Evolutionary conservation across 495 filamentous ascomycete species (phyloP).

Genomic region (Aspergillus kassunensis): DNA sequence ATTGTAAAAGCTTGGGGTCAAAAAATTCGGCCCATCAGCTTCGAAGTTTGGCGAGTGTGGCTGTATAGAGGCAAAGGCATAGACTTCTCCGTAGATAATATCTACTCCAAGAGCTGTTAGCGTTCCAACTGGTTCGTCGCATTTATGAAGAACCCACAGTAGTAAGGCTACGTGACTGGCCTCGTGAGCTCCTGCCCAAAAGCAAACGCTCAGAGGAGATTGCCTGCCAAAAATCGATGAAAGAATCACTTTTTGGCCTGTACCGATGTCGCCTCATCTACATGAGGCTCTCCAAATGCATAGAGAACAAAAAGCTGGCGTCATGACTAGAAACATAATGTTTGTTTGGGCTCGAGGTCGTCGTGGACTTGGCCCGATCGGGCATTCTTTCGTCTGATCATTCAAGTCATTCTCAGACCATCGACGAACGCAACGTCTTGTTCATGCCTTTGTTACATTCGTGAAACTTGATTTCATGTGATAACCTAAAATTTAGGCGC

Average conservation of each 20-base stretch:
- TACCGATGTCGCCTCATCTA: neutral
- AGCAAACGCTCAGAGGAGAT: neutral
- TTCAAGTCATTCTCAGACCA: too few relatives aligned
- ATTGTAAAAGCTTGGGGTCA: neutral
- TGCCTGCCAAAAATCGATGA: neutral
- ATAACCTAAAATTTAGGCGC: neutral
- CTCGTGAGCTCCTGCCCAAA: slow-evolving; percentile 10
- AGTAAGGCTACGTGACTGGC: neutral
- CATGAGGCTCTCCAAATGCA: too few relatives aligned
- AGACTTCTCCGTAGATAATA: neutral
- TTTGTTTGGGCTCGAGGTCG: neutral
- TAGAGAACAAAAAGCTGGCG: neutral
- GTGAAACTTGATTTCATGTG: neutral
- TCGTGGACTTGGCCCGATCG: slow-evolving; percentile 3
- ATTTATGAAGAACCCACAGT: neutral
- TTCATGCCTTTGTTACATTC: neutral
- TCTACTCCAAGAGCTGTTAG: too few relatives aligned
- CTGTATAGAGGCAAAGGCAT: neutral
- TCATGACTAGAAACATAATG: neutral
- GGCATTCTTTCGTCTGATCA: slow-evolving; percentile 8
- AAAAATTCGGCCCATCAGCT: slow-evolving; percentile 1
- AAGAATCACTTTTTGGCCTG: neutral
- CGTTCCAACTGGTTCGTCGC: neutral
- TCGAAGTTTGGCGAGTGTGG: neutral
- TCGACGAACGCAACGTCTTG: too few relatives aligned